Evolutionary conservation across 2,329 filamentous ascomycete species (phyloP), one percentile per base, ranked within the genome.

Genomic region (Botrytis sinoallii): DNA sequence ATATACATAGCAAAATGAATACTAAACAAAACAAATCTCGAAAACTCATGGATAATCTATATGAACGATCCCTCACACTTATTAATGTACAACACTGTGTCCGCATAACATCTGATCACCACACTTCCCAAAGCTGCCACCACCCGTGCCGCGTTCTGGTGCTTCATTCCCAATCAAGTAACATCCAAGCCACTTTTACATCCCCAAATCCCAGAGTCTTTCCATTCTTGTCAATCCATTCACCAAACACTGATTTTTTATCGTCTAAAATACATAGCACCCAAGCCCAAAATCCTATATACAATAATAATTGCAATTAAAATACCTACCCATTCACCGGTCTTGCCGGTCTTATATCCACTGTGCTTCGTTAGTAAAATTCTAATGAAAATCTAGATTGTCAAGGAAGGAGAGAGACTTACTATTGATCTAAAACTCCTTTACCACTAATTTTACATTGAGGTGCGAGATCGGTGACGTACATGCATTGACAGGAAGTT

Each of bases 231-330:
- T 29, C 52, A 3, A 55, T 57, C 18, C n/a, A 22, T 29, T 12
- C 38, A 32, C n/a, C 38, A 57, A 32, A 32, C 6, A 32, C 16
- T 42, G 40, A 9, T 32, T 64, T 32, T 64, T 40, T 42, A 72
- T 10, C 64, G 63, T 75, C 80, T 79, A 52, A 81, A 74, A 55
- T 76, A 76, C 77, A 94, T 82, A 38, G 88, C 90, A 70, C 88
- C 77, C 89, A 89, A 93, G 1, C 89, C 90, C 8, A 93, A 85
- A 8, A 93, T 64, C 69, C 93, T 84, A 83, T 95, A 95, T 0
- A 89, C 93, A 22, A 88, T 84, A 77, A 94, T 91, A 76, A 97
- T 97, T 4, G 85, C 89, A 70, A 97, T 80, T 84, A 95, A 86
- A 77, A 95, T 95, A 0, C 93, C 93, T 32, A 93, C 88, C 86